Base-by-base conservation (phyloP, 2,329 filamentous ascomycete species). In the Phialophora tarda region DNA sequence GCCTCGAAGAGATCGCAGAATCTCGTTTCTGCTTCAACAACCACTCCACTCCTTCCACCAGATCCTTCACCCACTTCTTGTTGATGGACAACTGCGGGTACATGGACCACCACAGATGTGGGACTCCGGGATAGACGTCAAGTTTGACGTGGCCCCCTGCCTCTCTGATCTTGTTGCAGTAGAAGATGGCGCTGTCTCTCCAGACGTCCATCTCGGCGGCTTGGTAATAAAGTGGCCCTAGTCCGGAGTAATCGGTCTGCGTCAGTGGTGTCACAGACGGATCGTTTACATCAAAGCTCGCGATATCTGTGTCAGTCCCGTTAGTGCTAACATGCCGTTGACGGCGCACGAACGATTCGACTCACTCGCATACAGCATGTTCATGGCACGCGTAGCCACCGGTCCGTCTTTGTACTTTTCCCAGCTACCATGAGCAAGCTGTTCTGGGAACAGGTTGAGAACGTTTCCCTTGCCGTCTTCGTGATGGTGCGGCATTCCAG, bases 171-270 rank as follows among this genome's bases (percentile, higher is more conserved):
- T 54, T 54, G 53, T 68, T 34, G 54, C 62, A 62, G 62, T 68
- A 68, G 53, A 66, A 61, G 8, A 66, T 4, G 4, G 67, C 64
- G 26, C 60, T 66, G 60, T 69, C 67, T 48, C 30, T 59, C 63
- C 60, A 69, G 32, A 69, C 62, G 23, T 69, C 67, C 67, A 66
- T 66, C 14, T 65, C 67, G 26, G 67, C 67, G 32, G 57, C 53
- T 47, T 69, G 63, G n/a, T 64, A 66, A 32, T 56, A 69, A 4
- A 69, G 14, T 5, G 67, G 67, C 11, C 63, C 59, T 8, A 69
- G 51, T 21, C 51, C 32, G 12, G 63, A 64, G 53, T 30, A 65
- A 51, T 69, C 61, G 14, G 48, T 62, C 57, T 26, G 51, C 23
- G 24, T 58, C 17, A 69, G 54, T 6, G 61, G 60, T 17, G 66